Evolutionary conservation across 2,329 filamentous ascomycete genomes (phyloP), one percentile per base, ranked within the genome.

Genomic region (Diaporthe ilicicola): DNA sequence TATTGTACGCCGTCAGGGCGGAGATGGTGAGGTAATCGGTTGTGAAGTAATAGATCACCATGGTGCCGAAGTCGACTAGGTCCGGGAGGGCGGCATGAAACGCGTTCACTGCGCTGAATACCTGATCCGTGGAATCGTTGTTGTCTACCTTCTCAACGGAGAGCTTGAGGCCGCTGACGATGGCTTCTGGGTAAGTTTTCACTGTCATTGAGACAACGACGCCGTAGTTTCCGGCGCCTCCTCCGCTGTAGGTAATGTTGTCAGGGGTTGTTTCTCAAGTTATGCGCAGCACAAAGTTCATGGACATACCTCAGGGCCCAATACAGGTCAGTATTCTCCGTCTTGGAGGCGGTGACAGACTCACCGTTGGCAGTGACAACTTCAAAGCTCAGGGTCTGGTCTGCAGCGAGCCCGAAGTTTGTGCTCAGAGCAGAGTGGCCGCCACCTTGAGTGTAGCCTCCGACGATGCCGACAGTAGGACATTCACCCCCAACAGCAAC

Each of bases 341-440:
- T 79, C 48, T 77, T 76, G 19, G 79, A 83, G 27, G 81, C 83
- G 44, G 81, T 81, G 15, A 86, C 73, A 37, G 83, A 77, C 9
- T 77, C 72, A 4, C 86, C 85, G 64, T 82, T 80, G 4, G 84
- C 80, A 9, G 82, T 84, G 34, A 88, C 81, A n/a, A 87, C 81
- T 66, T 87, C 81, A 67, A 84, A 82, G 27, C 82, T 80, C n/a
- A 87, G 78, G 15, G 85, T 81, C 73, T 86, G 82, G 74, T 87
- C 85, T 19, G 83, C 82, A 19, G 80, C 85, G 75, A 88, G 81
- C 70, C 88, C 82, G 70, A 86, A 87, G 29, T 83, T 78, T 61
- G 82, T 83, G 39, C 83, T 84, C 62, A 89, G 75, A 3, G 86
- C 85, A 15, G 84, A 86, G 75, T 89, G 87, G 0, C 88, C 88